Conservation (phyloP, 2,329 filamentous ascomycete species). For the Chaetothyriales sp. region DNA sequence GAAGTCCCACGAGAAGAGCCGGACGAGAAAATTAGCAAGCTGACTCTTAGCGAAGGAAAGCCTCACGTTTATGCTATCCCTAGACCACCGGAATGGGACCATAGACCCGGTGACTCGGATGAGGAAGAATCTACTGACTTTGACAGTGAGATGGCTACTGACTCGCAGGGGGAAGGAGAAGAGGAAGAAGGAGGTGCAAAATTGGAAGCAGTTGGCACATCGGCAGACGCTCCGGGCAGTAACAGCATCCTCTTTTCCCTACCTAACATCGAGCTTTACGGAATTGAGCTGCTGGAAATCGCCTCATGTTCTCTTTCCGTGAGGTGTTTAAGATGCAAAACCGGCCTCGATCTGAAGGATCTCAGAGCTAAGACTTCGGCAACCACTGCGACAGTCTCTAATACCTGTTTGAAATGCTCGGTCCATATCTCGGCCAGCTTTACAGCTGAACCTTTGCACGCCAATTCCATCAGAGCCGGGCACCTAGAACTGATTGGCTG, state of each 20-base stretch:
- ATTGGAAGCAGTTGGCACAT: slow-evolving; percentile 16
- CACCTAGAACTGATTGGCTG: slow-evolving; percentile 67
- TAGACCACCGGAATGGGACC: slow-evolving; percentile 62
- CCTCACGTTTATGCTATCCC: slow-evolving; percentile 59
- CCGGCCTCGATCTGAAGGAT: slow-evolving; percentile 53
- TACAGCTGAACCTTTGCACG: slow-evolving; percentile 57
- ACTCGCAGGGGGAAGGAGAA: slow-evolving; percentile 16
- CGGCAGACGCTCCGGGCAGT: slow-evolving; percentile 22
- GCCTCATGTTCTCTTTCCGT: slow-evolving; percentile 53
- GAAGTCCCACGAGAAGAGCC: background rate
- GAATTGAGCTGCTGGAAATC: slow-evolving; percentile 63
- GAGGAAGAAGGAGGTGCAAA: slow-evolving; percentile 27
- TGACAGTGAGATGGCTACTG: slow-evolving; percentile 30
- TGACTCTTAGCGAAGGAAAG: slow-evolving; percentile 29
- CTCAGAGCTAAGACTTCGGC: slow-evolving; percentile 41
- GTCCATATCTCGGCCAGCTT: slow-evolving; percentile 31
- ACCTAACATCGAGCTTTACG: slow-evolving; percentile 61
- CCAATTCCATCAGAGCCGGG: slow-evolving; percentile 59
- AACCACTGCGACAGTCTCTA: slow-evolving; percentile 17
- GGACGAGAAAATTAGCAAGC: too few relatives aligned
- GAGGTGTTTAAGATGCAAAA: slow-evolving; percentile 70
- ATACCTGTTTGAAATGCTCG: slow-evolving; percentile 44
- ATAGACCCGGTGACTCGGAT: slow-evolving; percentile 26
- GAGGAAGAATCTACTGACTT: slow-evolving; percentile 20
- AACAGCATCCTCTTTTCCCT: slow-evolving; percentile 61